phyloP scores from a whole-genome alignment of 257 asterid species.

The Verbascum thapsus region DNA sequence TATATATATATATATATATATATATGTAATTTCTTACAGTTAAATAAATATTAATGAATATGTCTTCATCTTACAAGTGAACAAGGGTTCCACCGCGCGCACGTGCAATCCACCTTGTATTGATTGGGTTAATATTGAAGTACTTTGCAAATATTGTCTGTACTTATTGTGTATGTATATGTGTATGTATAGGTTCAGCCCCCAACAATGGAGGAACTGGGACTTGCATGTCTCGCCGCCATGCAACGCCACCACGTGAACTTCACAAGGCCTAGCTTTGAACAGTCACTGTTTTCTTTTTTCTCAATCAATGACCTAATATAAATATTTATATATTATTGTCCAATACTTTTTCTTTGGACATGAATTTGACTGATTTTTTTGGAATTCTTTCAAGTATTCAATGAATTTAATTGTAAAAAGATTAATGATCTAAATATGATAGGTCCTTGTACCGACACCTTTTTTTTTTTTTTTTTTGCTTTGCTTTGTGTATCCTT shows the following conservation, averaged over 20 bases:
- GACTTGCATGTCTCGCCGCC: constrained; percentile 38
- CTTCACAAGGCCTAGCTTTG: constrained; percentile 31
- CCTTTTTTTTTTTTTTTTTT: no score
- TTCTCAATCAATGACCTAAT: background rate
- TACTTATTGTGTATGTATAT: constrained; percentile 26
- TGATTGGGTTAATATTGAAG: constrained; percentile 8
- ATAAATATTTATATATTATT: background rate
- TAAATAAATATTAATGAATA: background rate
- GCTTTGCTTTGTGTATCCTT: no score
- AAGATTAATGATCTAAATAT: background rate
- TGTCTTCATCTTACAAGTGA: constrained; percentile 2
- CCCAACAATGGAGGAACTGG: constrained; percentile 35
- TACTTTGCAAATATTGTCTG: no score
- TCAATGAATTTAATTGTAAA: background rate
- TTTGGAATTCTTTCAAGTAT: background rate
- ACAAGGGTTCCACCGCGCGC: constrained; percentile 44
- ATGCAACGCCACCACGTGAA: constrained; percentile 58
- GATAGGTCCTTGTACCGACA: background rate
- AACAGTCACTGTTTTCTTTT: constrained; percentile 3
- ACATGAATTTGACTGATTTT: background rate
- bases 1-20: no score
- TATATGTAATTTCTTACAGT: no score
- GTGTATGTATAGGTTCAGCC: background rate
- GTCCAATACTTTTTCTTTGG: background rate
- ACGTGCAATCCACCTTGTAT: constrained; percentile 38